phyloP scores from a whole-genome alignment of 2,329 filamentous ascomycete species.

The Apiospora koreana region DNA sequence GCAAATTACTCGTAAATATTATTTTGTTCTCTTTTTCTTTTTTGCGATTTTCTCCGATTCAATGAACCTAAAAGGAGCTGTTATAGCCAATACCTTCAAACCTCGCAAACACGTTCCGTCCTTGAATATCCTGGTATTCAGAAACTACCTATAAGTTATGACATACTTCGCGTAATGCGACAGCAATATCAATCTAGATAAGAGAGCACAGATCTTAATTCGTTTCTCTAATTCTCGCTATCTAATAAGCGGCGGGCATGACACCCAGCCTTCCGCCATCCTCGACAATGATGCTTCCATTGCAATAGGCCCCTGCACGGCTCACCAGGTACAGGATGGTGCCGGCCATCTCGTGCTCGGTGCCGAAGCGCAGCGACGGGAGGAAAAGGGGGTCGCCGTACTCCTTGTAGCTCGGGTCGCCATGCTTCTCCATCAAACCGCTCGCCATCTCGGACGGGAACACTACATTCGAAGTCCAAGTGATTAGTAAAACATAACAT shows the following conservation, averaged over 20 bases:
- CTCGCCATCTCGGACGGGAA: conserved; percentile 28
- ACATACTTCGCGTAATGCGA: too few species aligned
- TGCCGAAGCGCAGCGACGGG: conserved; percentile 28
- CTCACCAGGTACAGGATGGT: conserved; percentile 30
- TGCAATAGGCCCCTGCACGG: conserved; percentile 30
- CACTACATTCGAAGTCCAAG: conserved; percentile 19
- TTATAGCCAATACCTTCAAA: too few species aligned
- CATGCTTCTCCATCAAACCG: conserved; percentile 16
- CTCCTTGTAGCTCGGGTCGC: conserved; percentile 26
- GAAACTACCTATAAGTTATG: too few species aligned
- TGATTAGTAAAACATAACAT: not conserved
- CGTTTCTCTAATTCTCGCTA: not conserved
- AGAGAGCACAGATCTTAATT: too few species aligned
- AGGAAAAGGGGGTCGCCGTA: conserved; percentile 24
- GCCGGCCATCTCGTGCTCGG: conserved; percentile 32
- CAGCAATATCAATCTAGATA: not conserved
- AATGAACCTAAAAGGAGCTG: too few species aligned
- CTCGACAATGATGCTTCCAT: conserved; percentile 28
- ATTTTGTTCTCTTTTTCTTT: too few species aligned
- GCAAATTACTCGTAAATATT: too few species aligned
- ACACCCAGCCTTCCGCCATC: conserved; percentile 29
- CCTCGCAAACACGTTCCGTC: too few species aligned
- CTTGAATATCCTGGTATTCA: too few species aligned
- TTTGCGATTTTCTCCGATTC: too few species aligned
- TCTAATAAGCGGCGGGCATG: conserved; percentile 27